Conservation (phyloP, 345 rosid genomes). For the Ceriops tagal region DNA sequence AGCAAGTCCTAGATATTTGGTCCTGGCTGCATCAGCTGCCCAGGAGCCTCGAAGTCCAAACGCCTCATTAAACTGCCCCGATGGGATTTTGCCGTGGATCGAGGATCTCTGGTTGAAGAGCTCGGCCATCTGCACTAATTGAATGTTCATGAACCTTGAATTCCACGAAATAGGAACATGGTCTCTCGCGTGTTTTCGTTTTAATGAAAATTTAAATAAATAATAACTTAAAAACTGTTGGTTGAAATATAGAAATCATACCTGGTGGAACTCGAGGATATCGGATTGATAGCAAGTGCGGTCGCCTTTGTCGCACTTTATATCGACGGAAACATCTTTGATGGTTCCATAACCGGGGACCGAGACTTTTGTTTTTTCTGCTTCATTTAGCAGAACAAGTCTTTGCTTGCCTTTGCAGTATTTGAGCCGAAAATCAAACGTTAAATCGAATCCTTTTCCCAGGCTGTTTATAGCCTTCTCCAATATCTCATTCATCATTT, state of each 20-base stretch:
- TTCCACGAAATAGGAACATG: too few species aligned
- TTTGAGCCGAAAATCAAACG: slow-evolving; percentile 70
- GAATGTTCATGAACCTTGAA: too few species aligned
- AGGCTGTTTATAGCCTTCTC: slow-evolving; percentile 62
- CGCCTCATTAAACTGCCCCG: slow-evolving; percentile 72
- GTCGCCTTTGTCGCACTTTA: slow-evolving; percentile 90
- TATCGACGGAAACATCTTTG: slow-evolving; percentile 56
- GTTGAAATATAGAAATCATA: slow-evolving; percentile 7
- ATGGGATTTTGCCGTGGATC: slow-evolving; percentile 73
- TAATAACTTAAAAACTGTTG: too few species aligned
- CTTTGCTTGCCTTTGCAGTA: slow-evolving; percentile 73
- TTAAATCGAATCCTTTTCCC: slow-evolving; percentile 85
- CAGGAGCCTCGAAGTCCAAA: slow-evolving; percentile 70
- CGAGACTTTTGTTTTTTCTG: slow-evolving; percentile 41
- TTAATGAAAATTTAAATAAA: too few species aligned
- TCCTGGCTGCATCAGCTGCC: slow-evolving; percentile 70
- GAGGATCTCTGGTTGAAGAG: slow-evolving; percentile 57
- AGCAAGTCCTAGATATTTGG: slow-evolving; percentile 64
- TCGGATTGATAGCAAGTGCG: slow-evolving; percentile 69
- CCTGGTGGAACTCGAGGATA: slow-evolving; percentile 78
- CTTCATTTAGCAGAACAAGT: slow-evolving; percentile 53
- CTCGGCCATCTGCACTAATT: slow-evolving; percentile 70
- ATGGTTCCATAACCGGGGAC: slow-evolving; percentile 64
- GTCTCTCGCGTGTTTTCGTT: too few species aligned
- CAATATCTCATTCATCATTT: slow-evolving; percentile 33